A percentile compares a stretch with the other conserved stretches of the same genome.
phyloP scores from a whole-genome alignment of 306 rosid genomes.

The Alnus glutinosa region DNA sequence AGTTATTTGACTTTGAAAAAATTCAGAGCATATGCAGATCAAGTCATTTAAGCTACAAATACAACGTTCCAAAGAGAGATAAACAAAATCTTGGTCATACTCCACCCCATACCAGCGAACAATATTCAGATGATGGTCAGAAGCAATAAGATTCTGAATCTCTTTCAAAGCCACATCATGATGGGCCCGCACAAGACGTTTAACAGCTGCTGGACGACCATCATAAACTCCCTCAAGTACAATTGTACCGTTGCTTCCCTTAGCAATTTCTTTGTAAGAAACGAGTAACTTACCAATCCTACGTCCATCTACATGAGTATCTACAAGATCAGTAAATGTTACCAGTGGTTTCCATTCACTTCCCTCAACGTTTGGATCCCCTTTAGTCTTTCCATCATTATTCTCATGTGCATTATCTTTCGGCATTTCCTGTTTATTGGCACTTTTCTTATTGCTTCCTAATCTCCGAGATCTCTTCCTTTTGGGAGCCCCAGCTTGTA shows the following conservation, averaged over 20 bases:
- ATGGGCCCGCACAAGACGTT: conserved; percentile 82
- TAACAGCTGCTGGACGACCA: conserved; percentile 77
- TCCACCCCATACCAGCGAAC: conserved; percentile 89
- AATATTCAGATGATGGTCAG: conserved; percentile 77
- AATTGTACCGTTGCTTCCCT: conserved; percentile 86
- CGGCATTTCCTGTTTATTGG: conserved; percentile 30
- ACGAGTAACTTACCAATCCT: conserved; percentile 63
- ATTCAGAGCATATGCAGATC: conserved; percentile 42
- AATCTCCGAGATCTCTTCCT: conserved; percentile 51
- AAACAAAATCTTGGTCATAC: conserved; percentile 75
- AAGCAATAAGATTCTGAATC: conserved; percentile 74
- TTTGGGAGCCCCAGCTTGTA: conserved; percentile 30
- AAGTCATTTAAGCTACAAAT: conserved; percentile 67
- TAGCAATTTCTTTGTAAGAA: conserved; percentile 71
- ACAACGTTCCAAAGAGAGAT: conserved; percentile 80
- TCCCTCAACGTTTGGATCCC: conserved; percentile 16
- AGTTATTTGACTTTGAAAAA: conserved; percentile 16
- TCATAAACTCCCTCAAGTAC: conserved; percentile 79
- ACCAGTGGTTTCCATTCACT: not conserved
- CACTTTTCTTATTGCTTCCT: conserved; percentile 26
- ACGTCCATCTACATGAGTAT: conserved; percentile 48
- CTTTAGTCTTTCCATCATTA: conserved; percentile 22
- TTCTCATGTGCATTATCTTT: conserved; percentile 29
- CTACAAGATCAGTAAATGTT: conserved; percentile 30
- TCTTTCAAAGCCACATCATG: conserved; percentile 68